Conservation (phyloP, 2,329 filamentous ascomycete genomes). For the Pseudopithomyces maydicus region DNA sequence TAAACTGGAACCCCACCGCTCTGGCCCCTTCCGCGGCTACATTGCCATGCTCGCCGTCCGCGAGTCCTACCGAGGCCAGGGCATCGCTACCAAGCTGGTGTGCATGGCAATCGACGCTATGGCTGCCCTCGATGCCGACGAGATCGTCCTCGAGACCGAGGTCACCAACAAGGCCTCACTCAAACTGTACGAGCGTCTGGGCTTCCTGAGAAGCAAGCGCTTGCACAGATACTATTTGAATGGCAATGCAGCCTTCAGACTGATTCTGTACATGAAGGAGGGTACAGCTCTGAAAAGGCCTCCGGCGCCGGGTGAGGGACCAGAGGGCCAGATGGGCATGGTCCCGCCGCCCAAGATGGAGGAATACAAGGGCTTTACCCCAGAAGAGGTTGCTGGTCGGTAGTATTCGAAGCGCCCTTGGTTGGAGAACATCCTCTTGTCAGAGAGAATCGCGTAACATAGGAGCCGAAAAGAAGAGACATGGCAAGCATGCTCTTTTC, state of each 20-base stretch:
- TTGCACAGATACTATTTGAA: constrained; percentile 96
- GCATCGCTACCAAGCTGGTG: constrained; percentile 87
- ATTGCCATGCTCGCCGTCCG: constrained; percentile 98
- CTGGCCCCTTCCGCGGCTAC: constrained; percentile 87
- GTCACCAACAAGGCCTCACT: constrained; percentile 89
- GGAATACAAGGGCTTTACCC: constrained; percentile 9
- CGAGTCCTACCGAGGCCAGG: constrained; percentile 76
- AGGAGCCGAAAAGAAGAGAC: too few species aligned
- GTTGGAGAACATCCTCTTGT: too few species aligned
- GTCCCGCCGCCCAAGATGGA: constrained; percentile 6
- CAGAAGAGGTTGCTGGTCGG: neutral
- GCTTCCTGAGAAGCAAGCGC: constrained; percentile 90
- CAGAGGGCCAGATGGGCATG: neutral
- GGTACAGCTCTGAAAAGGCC: constrained; percentile 41
- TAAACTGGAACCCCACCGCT: constrained; percentile 89
- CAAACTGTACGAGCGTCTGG: constrained; percentile 88
- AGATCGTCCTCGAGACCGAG: constrained; percentile 95
- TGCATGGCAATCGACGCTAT: constrained; percentile 89
- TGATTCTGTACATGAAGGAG: constrained; percentile 78
- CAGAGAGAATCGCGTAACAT: too few species aligned
- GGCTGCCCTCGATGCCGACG: constrained; percentile 81
- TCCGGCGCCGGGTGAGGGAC: neutral
- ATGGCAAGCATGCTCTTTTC: too few species aligned
- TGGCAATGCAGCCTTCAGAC: constrained; percentile 88
- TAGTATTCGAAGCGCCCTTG: neutral